Conservation (phyloP, 192 early-diverging fungal species). For the Coemansia sp. region DNA sequence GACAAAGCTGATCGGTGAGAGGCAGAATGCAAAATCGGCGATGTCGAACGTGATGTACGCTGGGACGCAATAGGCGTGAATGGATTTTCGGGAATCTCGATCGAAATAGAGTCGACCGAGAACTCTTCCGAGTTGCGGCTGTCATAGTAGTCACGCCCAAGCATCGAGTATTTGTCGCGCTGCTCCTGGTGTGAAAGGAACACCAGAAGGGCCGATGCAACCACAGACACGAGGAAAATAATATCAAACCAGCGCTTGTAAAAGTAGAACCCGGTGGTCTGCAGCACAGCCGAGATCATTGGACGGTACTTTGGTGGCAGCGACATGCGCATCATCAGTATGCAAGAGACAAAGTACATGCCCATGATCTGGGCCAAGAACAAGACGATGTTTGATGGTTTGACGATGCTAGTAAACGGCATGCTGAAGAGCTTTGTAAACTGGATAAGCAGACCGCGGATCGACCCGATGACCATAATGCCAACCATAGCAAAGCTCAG, state of each 20-base stretch:
- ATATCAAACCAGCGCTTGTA: conserved; percentile 95
- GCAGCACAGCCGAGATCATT: conserved; percentile 77
- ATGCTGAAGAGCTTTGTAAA: conserved; percentile 75
- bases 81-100: conserved; percentile 36
- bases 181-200: conserved; percentile 67
- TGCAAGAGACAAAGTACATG: conserved; percentile 87
- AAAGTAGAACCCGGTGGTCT: conserved; percentile 82
- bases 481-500: conserved; percentile 91
- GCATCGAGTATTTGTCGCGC: conserved; percentile 51
- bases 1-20: conserved; percentile 14
- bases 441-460: conserved; percentile 83
- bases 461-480: conserved; percentile 83
- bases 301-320: conserved; percentile 79
- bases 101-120: conserved; percentile 38
- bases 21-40: conserved; percentile 20
- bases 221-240: conserved; percentile 82
- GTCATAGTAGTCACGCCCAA: conserved; percentile 45
- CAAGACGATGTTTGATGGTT: conserved; percentile 71
- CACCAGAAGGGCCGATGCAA: conserved; percentile 67
- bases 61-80: conserved; percentile 35
- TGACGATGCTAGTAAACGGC: conserved; percentile 64
- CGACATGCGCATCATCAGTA: conserved; percentile 90
- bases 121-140: conserved; percentile 33
- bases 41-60: conserved; percentile 28
- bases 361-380: conserved; percentile 87